Evolutionary conservation across 2,329 filamentous ascomycete genomes (phyloP).

Genomic region (Ophiostoma piceae): DNA sequence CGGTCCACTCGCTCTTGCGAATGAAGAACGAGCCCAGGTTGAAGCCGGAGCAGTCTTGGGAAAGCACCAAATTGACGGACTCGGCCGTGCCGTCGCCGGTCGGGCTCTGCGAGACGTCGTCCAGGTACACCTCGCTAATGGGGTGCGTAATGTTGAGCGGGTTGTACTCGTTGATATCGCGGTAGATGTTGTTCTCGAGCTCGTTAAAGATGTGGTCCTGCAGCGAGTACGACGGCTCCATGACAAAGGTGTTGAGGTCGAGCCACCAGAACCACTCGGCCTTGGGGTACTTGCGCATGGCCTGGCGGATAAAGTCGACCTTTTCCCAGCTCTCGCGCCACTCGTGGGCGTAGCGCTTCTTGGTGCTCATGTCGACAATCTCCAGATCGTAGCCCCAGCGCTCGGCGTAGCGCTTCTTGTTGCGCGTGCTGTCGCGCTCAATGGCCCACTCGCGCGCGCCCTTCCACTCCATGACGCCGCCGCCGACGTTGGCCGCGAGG

Average conservation of each 20-base stretch:
- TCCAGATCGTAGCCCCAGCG: conserved; percentile 94
- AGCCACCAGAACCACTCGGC: conserved; percentile 99
- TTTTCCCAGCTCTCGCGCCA: conserved; percentile 99
- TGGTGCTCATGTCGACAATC: conserved; percentile 96
- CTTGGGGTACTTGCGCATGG: conserved; percentile 87
- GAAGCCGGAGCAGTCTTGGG: conserved; percentile 93
- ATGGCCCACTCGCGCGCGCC: conserved; percentile 96
- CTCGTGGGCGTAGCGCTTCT: conserved; percentile 97
- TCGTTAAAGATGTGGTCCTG: conserved; percentile 86
- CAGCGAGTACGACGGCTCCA: conserved; percentile 89
- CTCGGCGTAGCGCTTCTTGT: conserved; percentile 83
- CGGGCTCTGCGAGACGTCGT: conserved; percentile 64
- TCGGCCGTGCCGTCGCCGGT: conserved; percentile 70
- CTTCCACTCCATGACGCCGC: conserved; percentile 99
- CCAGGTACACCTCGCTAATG: conserved; percentile 66
- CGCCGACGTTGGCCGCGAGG: conserved; percentile 86
- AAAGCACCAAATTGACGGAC: conserved; percentile 81
- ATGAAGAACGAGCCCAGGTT: conserved; percentile 96
- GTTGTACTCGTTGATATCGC: conserved; percentile 95
- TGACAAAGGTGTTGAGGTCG: conserved; percentile 94
- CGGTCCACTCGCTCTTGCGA: conserved; percentile 78
- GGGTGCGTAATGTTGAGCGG: conserved; percentile 91
- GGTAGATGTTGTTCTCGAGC: conserved; percentile 69
- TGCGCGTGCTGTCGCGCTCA: conserved; percentile 89
- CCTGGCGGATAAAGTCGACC: conserved; percentile 84